Conservation (phyloP, 257 asterid genomes). For the Datura wrightii region DNA sequence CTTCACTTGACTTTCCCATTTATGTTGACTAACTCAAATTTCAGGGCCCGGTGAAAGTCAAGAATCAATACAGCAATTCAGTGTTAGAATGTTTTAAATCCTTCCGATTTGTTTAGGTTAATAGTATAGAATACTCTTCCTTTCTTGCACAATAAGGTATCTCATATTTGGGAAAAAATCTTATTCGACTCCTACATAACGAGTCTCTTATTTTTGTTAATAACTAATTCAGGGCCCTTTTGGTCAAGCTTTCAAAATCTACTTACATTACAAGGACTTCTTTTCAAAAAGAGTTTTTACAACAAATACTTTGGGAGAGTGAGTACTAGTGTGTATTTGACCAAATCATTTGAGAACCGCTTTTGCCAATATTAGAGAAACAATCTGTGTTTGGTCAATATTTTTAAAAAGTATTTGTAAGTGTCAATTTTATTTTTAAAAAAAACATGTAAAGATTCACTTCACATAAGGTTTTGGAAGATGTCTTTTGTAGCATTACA, state of each 20-base stretch:
- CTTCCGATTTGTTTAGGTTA: neutral
- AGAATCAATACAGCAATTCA: neutral
- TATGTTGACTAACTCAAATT: neutral
- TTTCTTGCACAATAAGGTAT: neutral
- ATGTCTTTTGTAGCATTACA: neutral
- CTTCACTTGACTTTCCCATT: constrained; percentile 8
- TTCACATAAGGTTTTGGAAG: constrained; percentile 2
- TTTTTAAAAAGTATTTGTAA: neutral
- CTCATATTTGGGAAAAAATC: neutral
- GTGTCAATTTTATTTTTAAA: neutral
- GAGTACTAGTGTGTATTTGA: neutral
- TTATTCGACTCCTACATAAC: neutral
- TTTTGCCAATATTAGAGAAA: neutral
- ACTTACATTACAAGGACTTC: neutral
- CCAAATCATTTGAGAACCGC: constrained; percentile 1
- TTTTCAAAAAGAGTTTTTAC: neutral
- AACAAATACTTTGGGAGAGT: neutral
- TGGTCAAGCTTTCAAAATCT: neutral
- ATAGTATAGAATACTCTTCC: neutral
- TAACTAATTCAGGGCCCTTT: neutral
- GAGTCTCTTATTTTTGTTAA: neutral
- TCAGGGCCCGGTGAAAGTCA: neutral
- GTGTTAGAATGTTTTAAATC: neutral
- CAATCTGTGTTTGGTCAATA: neutral
- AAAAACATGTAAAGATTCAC: neutral